Evolutionary conservation across 2,329 filamentous ascomycete genomes (phyloP).

Genomic region (Teratosphaeriaceae sp.): DNA sequence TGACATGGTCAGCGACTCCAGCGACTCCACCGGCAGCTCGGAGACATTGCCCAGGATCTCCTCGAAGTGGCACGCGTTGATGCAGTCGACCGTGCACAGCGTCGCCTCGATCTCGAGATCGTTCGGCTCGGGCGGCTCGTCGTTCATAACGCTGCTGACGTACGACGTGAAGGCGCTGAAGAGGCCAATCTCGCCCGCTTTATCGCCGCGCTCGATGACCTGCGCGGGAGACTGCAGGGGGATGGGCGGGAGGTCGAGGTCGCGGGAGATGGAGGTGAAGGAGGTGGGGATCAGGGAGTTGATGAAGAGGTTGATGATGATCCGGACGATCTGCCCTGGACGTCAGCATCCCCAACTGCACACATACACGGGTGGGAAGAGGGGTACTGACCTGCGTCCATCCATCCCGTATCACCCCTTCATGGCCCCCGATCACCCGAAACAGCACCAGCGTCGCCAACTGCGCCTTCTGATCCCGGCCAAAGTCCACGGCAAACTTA

Average conservation of each 20-base stretch:
- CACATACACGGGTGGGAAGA: not conserved
- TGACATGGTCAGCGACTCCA: conserved; percentile 61
- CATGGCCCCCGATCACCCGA: conserved; percentile 80
- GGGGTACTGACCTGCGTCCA: conserved; percentile 64
- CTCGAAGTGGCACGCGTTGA: conserved; percentile 80
- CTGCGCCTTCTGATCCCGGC: conserved; percentile 87
- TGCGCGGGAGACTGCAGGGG: conserved; percentile 87
- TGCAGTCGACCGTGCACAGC: conserved; percentile 86
- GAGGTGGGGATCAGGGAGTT: conserved; percentile 88
- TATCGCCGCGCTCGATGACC: conserved; percentile 79
- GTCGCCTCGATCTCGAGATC: conserved; percentile 97
- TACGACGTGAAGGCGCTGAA: conserved; percentile 95
- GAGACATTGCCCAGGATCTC: conserved; percentile 79
- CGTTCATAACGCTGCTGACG: conserved; percentile 96
- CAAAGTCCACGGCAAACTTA: conserved; percentile 92
- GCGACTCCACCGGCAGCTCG: conserved; percentile 52
- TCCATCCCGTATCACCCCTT: conserved; percentile 65
- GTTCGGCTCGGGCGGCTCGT: conserved; percentile 94
- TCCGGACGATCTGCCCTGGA: conserved; percentile 64
- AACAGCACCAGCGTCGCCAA: conserved; percentile 93
- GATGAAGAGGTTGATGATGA: conserved; percentile 91
- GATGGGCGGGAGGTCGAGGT: conserved; percentile 69
- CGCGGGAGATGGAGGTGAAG: conserved; percentile 57
- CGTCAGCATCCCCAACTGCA: conserved; percentile 30
- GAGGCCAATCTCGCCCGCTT: conserved; percentile 71